These are phyloP conservation scores for Trametes punicea DNA, from an alignment of 768 basidiomycete genomes.

Conservation along the genomic window DNA sequence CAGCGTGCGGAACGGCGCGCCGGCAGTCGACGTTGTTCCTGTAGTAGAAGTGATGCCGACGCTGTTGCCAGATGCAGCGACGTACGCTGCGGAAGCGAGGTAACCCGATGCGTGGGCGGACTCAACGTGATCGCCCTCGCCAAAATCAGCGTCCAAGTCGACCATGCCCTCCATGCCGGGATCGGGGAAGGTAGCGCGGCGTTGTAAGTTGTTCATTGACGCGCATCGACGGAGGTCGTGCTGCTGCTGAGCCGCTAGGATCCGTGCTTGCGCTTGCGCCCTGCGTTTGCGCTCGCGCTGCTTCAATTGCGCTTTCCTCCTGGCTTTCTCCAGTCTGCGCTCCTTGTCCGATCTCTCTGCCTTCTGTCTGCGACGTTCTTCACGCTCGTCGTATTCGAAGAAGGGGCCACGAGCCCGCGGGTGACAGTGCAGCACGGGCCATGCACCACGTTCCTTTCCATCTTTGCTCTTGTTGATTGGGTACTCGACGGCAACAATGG, in stretches of 20 bases:
- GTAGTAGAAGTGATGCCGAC: slow-evolving; percentile 89
- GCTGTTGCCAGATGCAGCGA: slow-evolving; percentile 94
- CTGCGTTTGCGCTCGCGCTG: slow-evolving; percentile 30
- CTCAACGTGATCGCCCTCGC: slow-evolving; percentile 37
- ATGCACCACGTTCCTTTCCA: slow-evolving; percentile 54
- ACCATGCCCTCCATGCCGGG: slow-evolving; percentile 39
- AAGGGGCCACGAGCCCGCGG: slow-evolving; percentile 73
- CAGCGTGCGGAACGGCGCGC: slow-evolving; percentile 40
- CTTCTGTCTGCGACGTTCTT: slow-evolving; percentile 65
- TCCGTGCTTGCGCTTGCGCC: slow-evolving; percentile 9
- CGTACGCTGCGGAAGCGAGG: slow-evolving; percentile 61
- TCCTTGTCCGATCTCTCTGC: slow-evolving; percentile 32
- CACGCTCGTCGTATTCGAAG: slow-evolving; percentile 69
- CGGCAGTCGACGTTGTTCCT: slow-evolving; percentile 74
- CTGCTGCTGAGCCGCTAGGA: slow-evolving; percentile 33
- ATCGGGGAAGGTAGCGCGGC: slow-evolving; percentile 42
- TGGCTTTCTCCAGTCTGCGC: slow-evolving; percentile 40
- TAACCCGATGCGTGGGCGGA: slow-evolving; percentile 72
- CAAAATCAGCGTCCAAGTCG: slow-evolving; percentile 39
- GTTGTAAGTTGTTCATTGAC: slow-evolving; percentile 75
- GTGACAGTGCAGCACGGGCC: slow-evolving; percentile 84
- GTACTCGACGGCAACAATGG: slow-evolving; percentile 85
- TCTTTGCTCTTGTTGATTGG: slow-evolving; percentile 49
- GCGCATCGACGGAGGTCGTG: slow-evolving; percentile 67
- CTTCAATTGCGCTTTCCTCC: slow-evolving; percentile 38